Base-by-base conservation (phyloP, 208 protist genomes). In the Tritrichomonas musculus region DNA sequence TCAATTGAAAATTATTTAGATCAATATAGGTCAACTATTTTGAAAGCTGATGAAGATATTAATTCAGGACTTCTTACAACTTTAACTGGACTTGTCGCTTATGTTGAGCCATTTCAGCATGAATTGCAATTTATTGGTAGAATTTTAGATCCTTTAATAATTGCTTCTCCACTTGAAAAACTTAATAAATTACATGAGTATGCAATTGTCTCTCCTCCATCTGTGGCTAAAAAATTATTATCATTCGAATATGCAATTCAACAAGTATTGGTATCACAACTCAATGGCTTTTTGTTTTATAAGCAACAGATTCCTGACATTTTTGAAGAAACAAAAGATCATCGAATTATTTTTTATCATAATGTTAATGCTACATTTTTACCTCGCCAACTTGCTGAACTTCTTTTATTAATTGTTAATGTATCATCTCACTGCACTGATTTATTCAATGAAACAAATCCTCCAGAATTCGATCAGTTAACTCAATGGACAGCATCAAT, bases 261-360 rank as follows among this genome's bases (percentile, higher is more conserved):
- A 44, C 77, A 88, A 88, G 77, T 88, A 8, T 5, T 17, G 1
- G 57, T 88, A 57, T 20, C 77, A 39, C 77, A 88, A 57, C n/a
- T 88, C 0, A 49, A 88, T 57, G 20, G 77, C 9, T 88, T 57
- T 39, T 39, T 88, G 0, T 88, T 53, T 57, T 88, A 53, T 30
- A 41, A 88, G 27, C 77, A 88, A 30, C 33, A 88, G 30, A 3
- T 88, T 53, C 77, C 77, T 88, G 77, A 88, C 47, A 88, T 88
- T 57, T 88, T 88, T 39, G 77, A 88, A 60, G 25, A 13, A n/a
- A 53, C 47, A 17, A 57, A 53, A 33, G 77, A 88, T 88, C 27
- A 39, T 39, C 33, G 47, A 39, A 88, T 88, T 17, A n/a, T 39
- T 22, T 88, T 41, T 39, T 60, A 25, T 22, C 33, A n/a, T 20